These are phyloP conservation scores for Kodamaea kakaduensis DNA, from an alignment of 805 yeast species.

Conservation along the genomic window DNA sequence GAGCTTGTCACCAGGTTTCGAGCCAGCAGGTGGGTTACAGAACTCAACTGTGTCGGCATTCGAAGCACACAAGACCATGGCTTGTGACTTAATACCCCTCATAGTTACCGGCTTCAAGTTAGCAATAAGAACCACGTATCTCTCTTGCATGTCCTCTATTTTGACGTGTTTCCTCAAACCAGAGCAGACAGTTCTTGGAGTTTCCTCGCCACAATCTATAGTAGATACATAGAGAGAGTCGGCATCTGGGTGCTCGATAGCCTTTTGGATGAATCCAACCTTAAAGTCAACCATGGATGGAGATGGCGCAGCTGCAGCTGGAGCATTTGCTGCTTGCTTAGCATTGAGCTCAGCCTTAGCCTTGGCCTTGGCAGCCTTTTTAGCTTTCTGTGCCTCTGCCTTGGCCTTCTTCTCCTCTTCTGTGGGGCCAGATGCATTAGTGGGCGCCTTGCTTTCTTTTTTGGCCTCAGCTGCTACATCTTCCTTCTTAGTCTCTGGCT, in stretches of 20 bases:
- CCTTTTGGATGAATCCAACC: conserved; percentile 96
- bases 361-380: conserved; percentile 58
- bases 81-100: conserved; percentile 95
- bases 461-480: conserved; percentile 12
- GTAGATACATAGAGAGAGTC: conserved; percentile 95
- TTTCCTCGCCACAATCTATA: conserved; percentile 94
- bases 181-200: conserved; percentile 97
- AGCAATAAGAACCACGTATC: conserved; percentile 86
- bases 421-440: conserved; percentile 17
- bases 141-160: conserved; percentile 92
- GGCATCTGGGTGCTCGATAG: conserved; percentile 96
- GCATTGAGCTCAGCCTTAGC: conserved; percentile 50
- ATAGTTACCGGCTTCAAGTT: conserved; percentile 96
- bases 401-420: conserved; percentile 42
- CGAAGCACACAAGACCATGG: conserved; percentile 96
- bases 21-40: conserved; percentile 89
- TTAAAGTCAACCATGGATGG: conserved; percentile 89
- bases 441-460: conserved; percentile 25
- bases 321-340: conserved; percentile 44
- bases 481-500: conserved; percentile 27
- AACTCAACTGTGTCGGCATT: conserved; percentile 75
- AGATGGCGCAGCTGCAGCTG: conserved; percentile 60
- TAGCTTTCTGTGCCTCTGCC: conserved; percentile 61
- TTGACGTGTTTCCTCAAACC: conserved; percentile 90
- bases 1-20: conserved; percentile 93